Base-by-base conservation (phyloP, 106 monocot genomes). In the Platanthera zijinensis region DNA sequence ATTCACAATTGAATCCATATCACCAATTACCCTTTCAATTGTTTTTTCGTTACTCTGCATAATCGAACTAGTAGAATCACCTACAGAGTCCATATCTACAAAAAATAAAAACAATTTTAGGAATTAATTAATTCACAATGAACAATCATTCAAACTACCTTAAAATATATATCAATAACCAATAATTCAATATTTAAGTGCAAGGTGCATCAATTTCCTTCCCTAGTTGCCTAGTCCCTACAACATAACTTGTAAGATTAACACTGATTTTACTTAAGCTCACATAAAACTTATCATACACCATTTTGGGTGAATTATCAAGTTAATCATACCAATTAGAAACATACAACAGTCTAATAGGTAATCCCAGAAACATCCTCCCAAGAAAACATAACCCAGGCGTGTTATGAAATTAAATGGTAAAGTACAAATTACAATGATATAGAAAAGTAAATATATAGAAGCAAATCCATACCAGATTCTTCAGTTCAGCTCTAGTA, bases 401-500 rank as follows among this genome's bases (percentile, higher is more conserved):
- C 12, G 52, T 52, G 10, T 8, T 8, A 8, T 0, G 52, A 10
- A 32, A 66, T 7, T 1, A 32, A 32, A 32, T 66, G 0, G 11
- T 1, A 30, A 66, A 7, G 48, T 48, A n/a, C 15, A 14, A 4
- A 48, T 25, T 25, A 25, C 25, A 25, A 25, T 25, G 25, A 25
- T 25, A 25, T 25, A 25, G 25, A 25, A 25, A 25, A 25, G 25
- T 25, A 25, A 25, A 25, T 25, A 25, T 6, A 18, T 48, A 48
- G 25, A 70, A 76, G 49, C 5, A 71, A 51, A 77, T 30, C 28
- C 78, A 5, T 77, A 99, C 97, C 90, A 94, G 77, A 15, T 85
- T 92, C 71, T 92, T 91, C 48, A 99, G 71, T 88, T 99, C 97
- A 72, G 15, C 74, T 80, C 90, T 86, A 45, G 63, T 90, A 61